A percentile compares a stretch with the other conserved stretches of the same genome.
Evolutionary conservation across 441 rosid species (phyloP).

Genomic region (Corymbia citriodora): DNA sequence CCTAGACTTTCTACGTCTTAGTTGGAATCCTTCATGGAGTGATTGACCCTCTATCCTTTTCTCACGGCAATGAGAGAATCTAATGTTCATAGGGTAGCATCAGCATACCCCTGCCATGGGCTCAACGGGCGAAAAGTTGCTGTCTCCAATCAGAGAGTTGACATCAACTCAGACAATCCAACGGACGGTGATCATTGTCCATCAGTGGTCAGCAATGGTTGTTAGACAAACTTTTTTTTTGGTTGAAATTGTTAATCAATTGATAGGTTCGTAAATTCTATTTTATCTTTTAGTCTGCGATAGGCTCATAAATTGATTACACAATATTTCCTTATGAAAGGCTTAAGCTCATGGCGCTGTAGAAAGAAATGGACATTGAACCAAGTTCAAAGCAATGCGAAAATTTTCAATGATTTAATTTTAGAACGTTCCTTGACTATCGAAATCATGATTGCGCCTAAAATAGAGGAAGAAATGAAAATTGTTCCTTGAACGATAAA

Average conservation of each 20-base stretch:
- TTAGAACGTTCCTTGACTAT: not conserved
- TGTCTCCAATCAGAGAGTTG: too few species aligned
- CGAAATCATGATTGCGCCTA: not conserved
- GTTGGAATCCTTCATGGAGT: not conserved
- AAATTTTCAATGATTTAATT: not conserved
- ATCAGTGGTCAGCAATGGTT: not conserved
- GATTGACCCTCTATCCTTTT: not conserved
- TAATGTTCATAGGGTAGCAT: rapidly evolving
- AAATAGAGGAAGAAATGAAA: not conserved
- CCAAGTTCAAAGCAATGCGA: not conserved
- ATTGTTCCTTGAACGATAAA: not conserved
- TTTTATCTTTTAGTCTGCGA: not conserved
- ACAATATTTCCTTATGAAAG: not conserved
- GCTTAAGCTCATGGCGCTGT: not conserved
- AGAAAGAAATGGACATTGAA: not conserved
- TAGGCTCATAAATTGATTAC: not conserved
- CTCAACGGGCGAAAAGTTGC: not conserved
- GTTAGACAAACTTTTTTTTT: not conserved
- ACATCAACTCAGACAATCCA: not conserved
- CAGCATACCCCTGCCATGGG: rapidly evolving
- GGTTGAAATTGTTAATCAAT: too few species aligned
- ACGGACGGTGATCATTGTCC: rapidly evolving
- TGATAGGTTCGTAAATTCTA: too few species aligned
- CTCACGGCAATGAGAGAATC: not conserved
- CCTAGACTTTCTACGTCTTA: not conserved